Base-by-base conservation (phyloP, 2,329 filamentous ascomycete species). In the Fusarium globosum region DNA sequence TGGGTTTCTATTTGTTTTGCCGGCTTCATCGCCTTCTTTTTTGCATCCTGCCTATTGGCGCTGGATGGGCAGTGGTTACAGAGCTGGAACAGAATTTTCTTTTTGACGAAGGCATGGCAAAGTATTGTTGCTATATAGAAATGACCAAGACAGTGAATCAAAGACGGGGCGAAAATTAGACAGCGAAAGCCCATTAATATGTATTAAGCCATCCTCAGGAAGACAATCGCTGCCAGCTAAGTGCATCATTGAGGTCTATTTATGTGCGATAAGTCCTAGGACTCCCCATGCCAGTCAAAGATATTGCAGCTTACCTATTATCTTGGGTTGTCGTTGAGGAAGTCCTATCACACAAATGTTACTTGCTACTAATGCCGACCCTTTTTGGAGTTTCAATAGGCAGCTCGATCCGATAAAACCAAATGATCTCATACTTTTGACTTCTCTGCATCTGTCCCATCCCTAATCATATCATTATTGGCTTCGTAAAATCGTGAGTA, bases 401-500 rank as follows among this genome's bases (percentile, higher is more conserved):
- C 70, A 58, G 18, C 41, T 43, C n/a, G 46, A 38, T 53, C 46
- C 26, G n/a, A n/a, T 28, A 62, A 63, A 36, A 71, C 58, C 38
- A 57, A 43, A 58, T 45, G 23, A 55, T 72, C 42, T 65, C 70
- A 64, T 72, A 69, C 56, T 72, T 74, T 68, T 69, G 52, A 26
- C 21, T 56, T 48, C 56, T 65, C 49, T 33, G 45, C 61, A 43
- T 61, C 64, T 73, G 39, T 61, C 35, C 45, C 46, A 35, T 36
- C 48, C 58, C 28, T 48, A 43, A 51, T 48, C 71, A 39, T 64
- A 58, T 56, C 59, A 42, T 51, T 65, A 45, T 43, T 69, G 39
- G 39, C 67, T 53, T 78, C 76, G 42, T 78, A 66, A 71, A 38
- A 71, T 78, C 76, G 52, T 78, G 26, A 74, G 61, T 52, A 65